Percentiles rank a stretch among this genome's conserved stretches.
Evolutionary conservation across 2,329 filamentous ascomycete genomes (phyloP).

Genomic region (Beauveria australis): DNA sequence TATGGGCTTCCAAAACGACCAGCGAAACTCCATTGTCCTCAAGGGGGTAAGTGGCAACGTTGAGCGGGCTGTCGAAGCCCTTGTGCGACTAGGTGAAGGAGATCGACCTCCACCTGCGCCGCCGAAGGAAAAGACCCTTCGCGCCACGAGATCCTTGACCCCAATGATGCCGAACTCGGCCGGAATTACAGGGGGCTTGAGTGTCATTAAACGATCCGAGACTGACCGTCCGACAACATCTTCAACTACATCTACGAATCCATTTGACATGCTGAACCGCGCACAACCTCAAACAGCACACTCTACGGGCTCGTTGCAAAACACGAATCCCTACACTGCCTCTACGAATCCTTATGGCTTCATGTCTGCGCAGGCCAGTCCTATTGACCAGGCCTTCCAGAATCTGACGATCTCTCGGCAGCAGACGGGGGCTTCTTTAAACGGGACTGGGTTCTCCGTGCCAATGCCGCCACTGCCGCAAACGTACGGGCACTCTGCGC

Average conservation of each 20-base stretch:
- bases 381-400: conserved; percentile 63
- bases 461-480: conserved; percentile 32
- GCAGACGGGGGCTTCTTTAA: conserved; percentile 65
- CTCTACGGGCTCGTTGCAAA: conserved; percentile 54
- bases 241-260: conserved; percentile 51
- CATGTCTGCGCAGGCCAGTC: conserved; percentile 30
- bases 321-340: conserved; percentile 45
- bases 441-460: conserved; percentile 54
- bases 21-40: conserved; percentile 71
- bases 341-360: conserved; percentile 64
- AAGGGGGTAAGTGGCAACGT: conserved; percentile 79
- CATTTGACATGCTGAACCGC: conserved; percentile 53
- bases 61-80: conserved; percentile 74
- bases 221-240: conserved; percentile 30
- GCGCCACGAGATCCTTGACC: conserved; percentile 46
- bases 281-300: conserved; percentile 55
- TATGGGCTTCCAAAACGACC: conserved; percentile 85
- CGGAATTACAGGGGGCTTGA: conserved; percentile 18
- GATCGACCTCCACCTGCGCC: conserved; percentile 30
- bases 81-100: conserved; percentile 75
- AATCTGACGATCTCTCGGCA: conserved; percentile 57
- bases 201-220: conserved; percentile 12
- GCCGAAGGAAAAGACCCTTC: conserved; percentile 38
- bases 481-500: conserved; percentile 36
- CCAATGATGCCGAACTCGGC: conserved; percentile 35